A percentile compares a stretch with the other conserved stretches of the same genome.
Conservation (phyloP, 352 stramenopile species). For the Pythium volutum region DNA sequence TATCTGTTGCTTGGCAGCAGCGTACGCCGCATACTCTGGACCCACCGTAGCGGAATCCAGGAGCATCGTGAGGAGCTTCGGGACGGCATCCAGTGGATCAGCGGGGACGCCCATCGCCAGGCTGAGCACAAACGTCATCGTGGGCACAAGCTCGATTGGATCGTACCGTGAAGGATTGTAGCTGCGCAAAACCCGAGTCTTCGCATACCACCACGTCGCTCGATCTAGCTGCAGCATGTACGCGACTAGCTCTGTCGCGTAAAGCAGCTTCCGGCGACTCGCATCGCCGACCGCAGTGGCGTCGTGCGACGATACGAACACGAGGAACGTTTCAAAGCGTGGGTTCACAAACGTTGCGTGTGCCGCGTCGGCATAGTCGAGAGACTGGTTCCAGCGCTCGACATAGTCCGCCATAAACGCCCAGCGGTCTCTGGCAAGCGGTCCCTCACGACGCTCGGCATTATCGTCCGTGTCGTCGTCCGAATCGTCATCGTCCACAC, state of each 20-base stretch:
- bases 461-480: too few species aligned
- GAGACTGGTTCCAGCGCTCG: background rate
- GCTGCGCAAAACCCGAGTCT: background rate
- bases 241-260: constrained; percentile 6
- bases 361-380: background rate
- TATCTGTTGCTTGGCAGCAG: too few species aligned
- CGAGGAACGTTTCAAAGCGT: constrained; percentile 1
- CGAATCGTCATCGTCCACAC: too few species aligned
- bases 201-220: constrained; percentile 3
- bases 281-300: background rate
- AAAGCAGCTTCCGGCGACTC: background rate
- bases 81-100: too few species aligned
- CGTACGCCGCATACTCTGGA: too few species aligned
- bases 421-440: too few species aligned
- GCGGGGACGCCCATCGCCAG: background rate
- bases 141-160: background rate
- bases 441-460: too few species aligned
- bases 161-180: constrained; percentile 5
- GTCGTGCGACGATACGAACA: background rate
- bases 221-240: constrained; percentile 1
- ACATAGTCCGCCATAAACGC: background rate
- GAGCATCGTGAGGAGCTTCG: too few species aligned
- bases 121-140: constrained; percentile 3
- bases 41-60: too few species aligned
- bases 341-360: background rate